Evolutionary conservation across 1,139 yeast species (phyloP).

Genomic region (Wickerhamomyces sp.): DNA sequence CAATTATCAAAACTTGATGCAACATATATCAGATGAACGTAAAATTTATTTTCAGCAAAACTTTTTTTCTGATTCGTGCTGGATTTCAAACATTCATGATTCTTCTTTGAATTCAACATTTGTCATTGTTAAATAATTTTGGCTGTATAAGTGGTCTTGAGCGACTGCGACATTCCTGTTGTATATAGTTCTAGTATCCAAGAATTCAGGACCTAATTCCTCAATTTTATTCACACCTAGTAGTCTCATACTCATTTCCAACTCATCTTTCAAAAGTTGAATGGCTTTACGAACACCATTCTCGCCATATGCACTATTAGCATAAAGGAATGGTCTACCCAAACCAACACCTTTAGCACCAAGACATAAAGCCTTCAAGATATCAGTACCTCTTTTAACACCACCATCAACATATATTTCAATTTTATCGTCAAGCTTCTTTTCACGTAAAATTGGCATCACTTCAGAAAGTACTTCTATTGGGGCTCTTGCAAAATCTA

Average conservation of each 20-base stretch:
- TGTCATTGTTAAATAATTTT: slow-evolving; percentile 37
- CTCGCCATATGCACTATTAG: slow-evolving; percentile 69
- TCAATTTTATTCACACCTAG: slow-evolving; percentile 68
- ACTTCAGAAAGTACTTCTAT: slow-evolving; percentile 64
- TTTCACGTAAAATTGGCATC: slow-evolving; percentile 46
- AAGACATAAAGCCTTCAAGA: slow-evolving; percentile 61
- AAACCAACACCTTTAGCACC: slow-evolving; percentile 78
- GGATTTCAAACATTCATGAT: not conserved
- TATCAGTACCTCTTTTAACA: slow-evolving; percentile 64
- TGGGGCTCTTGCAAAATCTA: slow-evolving; percentile 65
- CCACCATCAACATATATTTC: slow-evolving; percentile 47
- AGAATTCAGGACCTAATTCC: slow-evolving; percentile 52
- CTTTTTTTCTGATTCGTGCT: not conserved
- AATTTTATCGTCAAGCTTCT: slow-evolving; percentile 32
- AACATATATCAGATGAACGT: slow-evolving; percentile 46
- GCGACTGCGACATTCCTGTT: slow-evolving; percentile 41
- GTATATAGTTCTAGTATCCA: slow-evolving; percentile 37
- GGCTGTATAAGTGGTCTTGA: slow-evolving; percentile 38
- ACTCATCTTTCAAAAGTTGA: slow-evolving; percentile 72
- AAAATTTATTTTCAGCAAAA: too few relatives aligned
- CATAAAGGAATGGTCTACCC: slow-evolving; percentile 69
- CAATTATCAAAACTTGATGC: slow-evolving; percentile 89
- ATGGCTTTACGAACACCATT: slow-evolving; percentile 77
- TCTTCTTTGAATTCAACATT: slow-evolving; percentile 29
- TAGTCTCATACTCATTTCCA: slow-evolving; percentile 84